Evolutionary conservation across 225 moss, liverwort and hornwort genomes (phyloP), one percentile per base, ranked within the genome.

Genomic region (Physcomitrellopsis africana): DNA sequence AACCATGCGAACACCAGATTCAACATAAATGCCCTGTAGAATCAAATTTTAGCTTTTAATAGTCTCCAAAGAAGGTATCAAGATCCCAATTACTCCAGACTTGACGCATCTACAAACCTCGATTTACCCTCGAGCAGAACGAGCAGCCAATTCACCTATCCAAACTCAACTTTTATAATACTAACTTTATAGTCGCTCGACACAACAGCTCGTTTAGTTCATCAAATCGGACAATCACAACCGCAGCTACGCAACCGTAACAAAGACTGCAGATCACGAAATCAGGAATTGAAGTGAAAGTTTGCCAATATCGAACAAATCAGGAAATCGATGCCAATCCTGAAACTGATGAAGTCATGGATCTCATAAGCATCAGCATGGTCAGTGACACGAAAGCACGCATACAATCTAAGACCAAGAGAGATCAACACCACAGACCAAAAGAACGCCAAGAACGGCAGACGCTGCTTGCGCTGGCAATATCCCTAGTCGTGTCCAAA

Each of bases 381-480:
- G 49, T 18, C 16, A 32, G 37, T 43, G 8, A 68, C 22, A 26
- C 15, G 1, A 5, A 51, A 51, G 29, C 29, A 24, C 29, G 45
- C 16, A 18, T 14, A 15, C 48, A 18, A 44, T 14, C 11, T 18
- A 48, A 48, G 48, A 13, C 52, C 3, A 37, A 37, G 63, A 20
- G 51, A 44, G 24, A 51, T 0, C 3, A 22, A 76, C 23, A 55
- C 9, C 17, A 86, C 87, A 10, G 16, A 92, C 92, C 92, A 57
- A 81, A 87, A 70, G 72, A 82, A 46, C 88, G 89, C 93, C 93
- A 93, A 37, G 82, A 72, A 9, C 82, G 87, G 56, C 82, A 91
- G 15, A 93, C 89, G 55, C 74, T 41, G 65, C 84, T 76, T 11
- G 86, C 89, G 75, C 29, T 69, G 10, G 93, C 91, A 42, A 93